A percentile compares a stretch with the other conserved stretches of the same genome.
phyloP scores from a whole-genome alignment of 768 basidiomycete genomes.

The Podaxis mareebaensis region DNA sequence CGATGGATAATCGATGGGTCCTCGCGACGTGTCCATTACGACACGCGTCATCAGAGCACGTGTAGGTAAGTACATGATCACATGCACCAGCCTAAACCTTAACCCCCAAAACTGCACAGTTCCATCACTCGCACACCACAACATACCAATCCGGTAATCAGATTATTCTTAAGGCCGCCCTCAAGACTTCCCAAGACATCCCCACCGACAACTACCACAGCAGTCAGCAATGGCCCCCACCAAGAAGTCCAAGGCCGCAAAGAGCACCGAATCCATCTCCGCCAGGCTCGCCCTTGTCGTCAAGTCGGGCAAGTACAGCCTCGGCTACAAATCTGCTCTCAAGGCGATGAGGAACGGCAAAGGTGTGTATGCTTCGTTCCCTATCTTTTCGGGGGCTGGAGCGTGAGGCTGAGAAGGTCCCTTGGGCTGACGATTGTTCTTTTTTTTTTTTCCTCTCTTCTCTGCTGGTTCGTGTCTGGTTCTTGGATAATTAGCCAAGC shows the following conservation, averaged over 20 bases:
- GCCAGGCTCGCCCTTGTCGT: conserved; percentile 93
- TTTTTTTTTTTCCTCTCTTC: conserved; percentile 22
- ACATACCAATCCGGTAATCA: conserved; percentile 2
- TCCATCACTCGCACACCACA: background rate
- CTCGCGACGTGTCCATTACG: background rate
- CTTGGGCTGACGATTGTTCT: conserved; percentile 62
- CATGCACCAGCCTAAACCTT: background rate
- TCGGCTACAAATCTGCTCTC: conserved; percentile 97
- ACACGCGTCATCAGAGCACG: background rate
- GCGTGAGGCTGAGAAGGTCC: conserved; percentile 99
- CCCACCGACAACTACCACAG: conserved; percentile 28
- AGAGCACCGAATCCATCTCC: conserved; percentile 92
- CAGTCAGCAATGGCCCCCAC: conserved; percentile 79
- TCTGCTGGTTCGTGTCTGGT: background rate
- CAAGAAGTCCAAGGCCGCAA: conserved; percentile 93
- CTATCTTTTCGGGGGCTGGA: conserved; percentile 87
- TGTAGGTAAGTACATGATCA: too few relatives aligned
- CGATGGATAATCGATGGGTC: background rate
- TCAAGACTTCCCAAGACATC: conserved; percentile 19
- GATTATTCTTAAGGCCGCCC: conserved; percentile 3
- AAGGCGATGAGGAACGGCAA: conserved; percentile 99
- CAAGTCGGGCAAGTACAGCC: conserved; percentile 96
- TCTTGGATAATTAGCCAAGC: conserved; percentile 69
- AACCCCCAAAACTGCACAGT: conserved; percentile 38
- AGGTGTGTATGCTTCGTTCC: conserved; percentile 61